A percentile compares a stretch with the other conserved stretches of the same genome.
Evolutionary conservation across 176 grass and related monocot species (phyloP).

Genomic region (Ensete ventricosum): DNA sequence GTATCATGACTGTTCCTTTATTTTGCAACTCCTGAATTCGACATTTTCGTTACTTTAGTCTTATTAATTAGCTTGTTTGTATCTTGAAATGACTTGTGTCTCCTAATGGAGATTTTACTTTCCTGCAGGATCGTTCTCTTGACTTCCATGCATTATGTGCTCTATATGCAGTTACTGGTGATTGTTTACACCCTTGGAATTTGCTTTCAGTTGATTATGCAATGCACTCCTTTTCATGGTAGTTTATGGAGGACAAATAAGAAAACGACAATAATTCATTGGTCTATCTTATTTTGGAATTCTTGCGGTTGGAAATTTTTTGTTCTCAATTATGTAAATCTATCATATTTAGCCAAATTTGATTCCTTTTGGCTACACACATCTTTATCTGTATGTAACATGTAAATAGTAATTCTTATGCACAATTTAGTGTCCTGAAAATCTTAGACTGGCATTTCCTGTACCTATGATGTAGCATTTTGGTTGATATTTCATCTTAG

Average conservation of each 20-base stretch:
- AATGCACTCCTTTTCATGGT: background rate
- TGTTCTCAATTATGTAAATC: background rate
- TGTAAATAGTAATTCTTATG: too few relatives aligned
- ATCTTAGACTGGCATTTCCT: too few relatives aligned
- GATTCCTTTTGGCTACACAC: background rate
- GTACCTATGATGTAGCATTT: background rate
- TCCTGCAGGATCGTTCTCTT: slow-evolving; percentile 88
- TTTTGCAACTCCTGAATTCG: background rate
- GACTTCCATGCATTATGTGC: slow-evolving; percentile 89
- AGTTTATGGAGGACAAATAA: slow-evolving; percentile 7
- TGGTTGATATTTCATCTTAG: background rate
- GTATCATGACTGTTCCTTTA: too few relatives aligned
- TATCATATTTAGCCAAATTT: background rate
- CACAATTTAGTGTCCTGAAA: too few relatives aligned
- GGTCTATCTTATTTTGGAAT: background rate
- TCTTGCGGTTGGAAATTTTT: background rate
- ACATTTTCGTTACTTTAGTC: background rate
- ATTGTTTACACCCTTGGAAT: slow-evolving; percentile 3
- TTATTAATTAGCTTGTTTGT: slow-evolving; percentile 3
- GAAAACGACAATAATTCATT: background rate
- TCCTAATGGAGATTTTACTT: background rate
- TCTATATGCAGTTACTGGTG: slow-evolving; percentile 95
- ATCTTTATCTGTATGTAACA: too few relatives aligned
- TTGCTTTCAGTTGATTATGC: background rate
- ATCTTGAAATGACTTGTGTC: background rate